Percentiles rank a stretch among this genome's conserved stretches.
These are phyloP conservation scores for Penicillium sclerotiorum DNA, from an alignment of 2,329 filamentous ascomycete genomes.

Conservation along the genomic window DNA sequence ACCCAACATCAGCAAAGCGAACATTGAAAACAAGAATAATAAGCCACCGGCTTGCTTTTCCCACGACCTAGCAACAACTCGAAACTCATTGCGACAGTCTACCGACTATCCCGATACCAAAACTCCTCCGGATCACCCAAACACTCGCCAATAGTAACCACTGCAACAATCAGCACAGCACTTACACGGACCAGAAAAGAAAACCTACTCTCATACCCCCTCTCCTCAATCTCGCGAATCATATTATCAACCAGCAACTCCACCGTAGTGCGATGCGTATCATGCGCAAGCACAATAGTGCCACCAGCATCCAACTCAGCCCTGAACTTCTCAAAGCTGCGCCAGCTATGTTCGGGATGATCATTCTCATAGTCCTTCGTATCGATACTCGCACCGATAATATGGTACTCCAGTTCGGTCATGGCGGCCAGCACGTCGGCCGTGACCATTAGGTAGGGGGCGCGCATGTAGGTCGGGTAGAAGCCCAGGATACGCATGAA, in stretches of 20 bases:
- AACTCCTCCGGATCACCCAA: slow-evolving; percentile 29
- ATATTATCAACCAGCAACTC: slow-evolving; percentile 35
- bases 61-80: no score
- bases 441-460: slow-evolving; percentile 46
- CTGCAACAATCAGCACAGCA: not conserved
- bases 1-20: no score
- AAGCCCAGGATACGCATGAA: slow-evolving; percentile 46
- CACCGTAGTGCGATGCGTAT: slow-evolving; percentile 32
- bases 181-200: not conserved
- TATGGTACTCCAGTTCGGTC: slow-evolving; percentile 48
- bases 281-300: slow-evolving; percentile 33
- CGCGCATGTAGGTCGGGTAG: slow-evolving; percentile 52
- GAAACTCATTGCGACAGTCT: not conserved
- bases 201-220: slow-evolving; percentile 43
- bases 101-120: slow-evolving; percentile 51
- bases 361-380: slow-evolving; percentile 48
- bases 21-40: no score
- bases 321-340: slow-evolving; percentile 36
- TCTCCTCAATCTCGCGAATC: slow-evolving; percentile 39
- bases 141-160: not conserved
- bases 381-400: slow-evolving; percentile 47
- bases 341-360: slow-evolving; percentile 29
- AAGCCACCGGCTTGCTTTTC: no score
- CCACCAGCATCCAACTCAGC: slow-evolving; percentile 35
- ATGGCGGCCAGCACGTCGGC: slow-evolving; percentile 38